Conservation (phyloP, 2,329 filamentous ascomycete genomes). For the Aplosporella prunicola region DNA sequence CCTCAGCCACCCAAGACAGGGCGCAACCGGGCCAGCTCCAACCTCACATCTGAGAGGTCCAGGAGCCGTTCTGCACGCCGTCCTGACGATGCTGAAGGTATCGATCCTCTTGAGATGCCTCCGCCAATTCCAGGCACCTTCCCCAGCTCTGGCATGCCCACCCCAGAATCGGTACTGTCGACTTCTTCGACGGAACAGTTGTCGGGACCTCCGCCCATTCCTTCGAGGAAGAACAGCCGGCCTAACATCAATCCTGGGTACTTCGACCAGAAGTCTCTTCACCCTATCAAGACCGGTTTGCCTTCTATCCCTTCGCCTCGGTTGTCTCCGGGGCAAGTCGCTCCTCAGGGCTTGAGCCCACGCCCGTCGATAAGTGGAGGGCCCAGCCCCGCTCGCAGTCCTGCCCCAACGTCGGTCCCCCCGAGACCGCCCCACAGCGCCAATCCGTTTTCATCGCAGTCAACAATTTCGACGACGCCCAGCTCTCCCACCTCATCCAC, state of each 20-base stretch:
- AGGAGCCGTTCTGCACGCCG: constrained; percentile 40
- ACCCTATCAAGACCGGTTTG: constrained; percentile 25
- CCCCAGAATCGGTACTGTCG: background rate
- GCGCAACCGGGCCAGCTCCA: constrained; percentile 47
- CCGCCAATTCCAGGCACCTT: constrained; percentile 27
- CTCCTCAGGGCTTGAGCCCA: too few species aligned
- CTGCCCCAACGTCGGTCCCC: too few species aligned
- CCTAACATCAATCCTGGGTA: constrained; percentile 22
- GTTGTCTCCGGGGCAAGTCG: too few species aligned
- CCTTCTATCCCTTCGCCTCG: constrained; percentile 12
- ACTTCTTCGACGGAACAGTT: constrained; percentile 10
- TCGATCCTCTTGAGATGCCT: constrained; percentile 23
- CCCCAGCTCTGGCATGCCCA: background rate
- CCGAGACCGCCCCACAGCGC: too few species aligned
- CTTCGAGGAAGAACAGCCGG: constrained; percentile 30
- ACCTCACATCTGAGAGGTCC: constrained; percentile 43
- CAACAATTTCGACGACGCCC: constrained; percentile 12
- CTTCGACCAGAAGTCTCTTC: constrained; percentile 29
- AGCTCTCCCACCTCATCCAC: background rate
- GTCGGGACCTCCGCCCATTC: constrained; percentile 20
- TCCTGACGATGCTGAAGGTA: constrained; percentile 42
- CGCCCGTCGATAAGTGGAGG: too few species aligned
- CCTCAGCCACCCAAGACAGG: constrained; percentile 32
- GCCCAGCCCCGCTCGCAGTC: too few species aligned
- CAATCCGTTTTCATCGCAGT: too few species aligned